Evolutionary conservation across 495 filamentous ascomycete genomes (phyloP), one percentile per base, ranked within the genome.

Genomic region (Hypoxylon cercidicola): DNA sequence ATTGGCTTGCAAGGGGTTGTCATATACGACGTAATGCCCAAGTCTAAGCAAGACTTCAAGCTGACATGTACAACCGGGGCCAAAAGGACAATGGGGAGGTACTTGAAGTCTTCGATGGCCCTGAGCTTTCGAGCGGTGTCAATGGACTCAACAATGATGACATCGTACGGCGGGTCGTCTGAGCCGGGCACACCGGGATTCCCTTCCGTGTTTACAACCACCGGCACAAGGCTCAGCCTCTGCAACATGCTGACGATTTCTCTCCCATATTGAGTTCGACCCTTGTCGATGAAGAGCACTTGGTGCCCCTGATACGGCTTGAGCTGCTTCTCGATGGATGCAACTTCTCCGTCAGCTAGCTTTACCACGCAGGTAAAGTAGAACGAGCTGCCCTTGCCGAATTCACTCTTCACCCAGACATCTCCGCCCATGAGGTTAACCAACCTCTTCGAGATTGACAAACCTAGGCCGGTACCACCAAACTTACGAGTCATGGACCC

Each of bases 21-120:
- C 95, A 99, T 98, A 76, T 98, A 97, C 44, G 92, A 96, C 19
- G 93, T 95, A 68, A 99, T 97, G 62, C 95, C 95, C 41, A 97
- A 85, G 76, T 99, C 96, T 47, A 99, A 82, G 41, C 95, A 94
- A 16, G 93, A 93, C 79, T 97, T 97, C 70, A 99, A 82, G 74
- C 89, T 96, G 48, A 99, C 91, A 60, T 92, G 90, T 13, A 99
- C 93, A 44, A 92, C 81, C 9, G 96, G 96, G 50, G 93, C 94
- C 34, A 99, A 79, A 39, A 99, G 84, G 40, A 99, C 93, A 53
- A 99, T 93, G 0, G 95, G 95, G 49, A 98, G 95, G 70, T 97
- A 98, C 78, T 97, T 97, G 82, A 98, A 96, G 71, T 94, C 92
- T 65, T 98, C 96, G 58, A 93, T 87, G 13, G 89, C 88, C 34